Conservation (phyloP, 495 filamentous ascomycete genomes). For the Podospora appendiculata region DNA sequence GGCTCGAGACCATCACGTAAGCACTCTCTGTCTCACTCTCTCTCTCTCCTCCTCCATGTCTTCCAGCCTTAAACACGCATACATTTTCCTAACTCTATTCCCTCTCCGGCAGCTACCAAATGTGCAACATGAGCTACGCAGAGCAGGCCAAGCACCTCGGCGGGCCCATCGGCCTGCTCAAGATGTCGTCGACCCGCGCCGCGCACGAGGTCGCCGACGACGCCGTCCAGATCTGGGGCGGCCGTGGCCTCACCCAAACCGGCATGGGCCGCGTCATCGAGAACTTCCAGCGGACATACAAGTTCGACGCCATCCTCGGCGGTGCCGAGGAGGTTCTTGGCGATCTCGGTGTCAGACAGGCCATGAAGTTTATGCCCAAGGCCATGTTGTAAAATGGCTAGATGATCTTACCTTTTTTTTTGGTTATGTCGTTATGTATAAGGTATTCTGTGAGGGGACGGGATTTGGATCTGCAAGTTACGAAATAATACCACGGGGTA, state of each 20-base stretch:
- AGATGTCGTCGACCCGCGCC: slow-evolving; percentile 66
- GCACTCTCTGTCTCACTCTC: no score
- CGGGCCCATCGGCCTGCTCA: slow-evolving; percentile 77
- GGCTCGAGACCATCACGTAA: slow-evolving; percentile 66
- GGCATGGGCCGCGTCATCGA: slow-evolving; percentile 80
- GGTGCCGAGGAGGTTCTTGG: slow-evolving; percentile 79
- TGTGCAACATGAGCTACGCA: slow-evolving; percentile 76
- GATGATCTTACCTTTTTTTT: background rate
- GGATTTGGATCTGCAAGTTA: no score
- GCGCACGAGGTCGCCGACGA: slow-evolving; percentile 79
- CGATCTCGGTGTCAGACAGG: slow-evolving; percentile 76
- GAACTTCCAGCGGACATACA: slow-evolving; percentile 77
- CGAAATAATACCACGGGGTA: no score
- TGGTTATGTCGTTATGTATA: no score
- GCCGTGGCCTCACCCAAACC: slow-evolving; percentile 68
- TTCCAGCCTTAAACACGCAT: background rate
- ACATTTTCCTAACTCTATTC: background rate
- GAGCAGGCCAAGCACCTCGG: slow-evolving; percentile 69
- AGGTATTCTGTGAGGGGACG: no score
- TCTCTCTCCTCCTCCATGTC: background rate
- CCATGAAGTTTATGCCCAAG: slow-evolving; percentile 76
- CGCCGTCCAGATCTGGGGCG: slow-evolving; percentile 81
- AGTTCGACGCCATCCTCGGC: slow-evolving; percentile 83
- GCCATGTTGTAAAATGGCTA: slow-evolving; percentile 52
- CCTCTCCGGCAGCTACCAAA: slow-evolving; percentile 53